A percentile compares a stretch with the other conserved stretches of the same genome.
phyloP scores from a whole-genome alignment of 1,284 basidiomycete species.

The Apiotrichum siamense region DNA sequence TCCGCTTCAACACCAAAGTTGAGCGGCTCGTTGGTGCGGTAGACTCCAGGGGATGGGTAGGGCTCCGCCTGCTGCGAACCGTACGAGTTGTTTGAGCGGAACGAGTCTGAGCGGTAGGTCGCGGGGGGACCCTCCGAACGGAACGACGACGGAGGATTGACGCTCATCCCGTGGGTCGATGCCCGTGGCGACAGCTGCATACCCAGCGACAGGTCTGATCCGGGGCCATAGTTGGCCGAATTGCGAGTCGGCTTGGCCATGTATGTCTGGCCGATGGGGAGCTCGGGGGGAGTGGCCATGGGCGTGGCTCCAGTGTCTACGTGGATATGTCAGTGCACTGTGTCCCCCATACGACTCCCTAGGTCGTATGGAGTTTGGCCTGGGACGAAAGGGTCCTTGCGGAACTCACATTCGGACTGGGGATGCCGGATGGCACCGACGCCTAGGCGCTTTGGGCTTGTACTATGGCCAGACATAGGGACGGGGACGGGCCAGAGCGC shows the following conservation, averaged over 20 bases:
- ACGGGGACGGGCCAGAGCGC: neutral
- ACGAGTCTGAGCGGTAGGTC: neutral
- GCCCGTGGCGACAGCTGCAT: conserved; percentile 18
- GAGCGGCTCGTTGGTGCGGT: conserved; percentile 14
- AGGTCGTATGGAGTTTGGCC: neutral
- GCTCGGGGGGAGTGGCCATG: conserved; percentile 20
- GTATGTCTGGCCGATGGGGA: conserved; percentile 23
- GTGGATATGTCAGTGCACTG: neutral
- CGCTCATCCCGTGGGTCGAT: neutral
- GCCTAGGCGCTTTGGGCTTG: conserved; percentile 33
- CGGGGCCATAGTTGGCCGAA: conserved; percentile 35
- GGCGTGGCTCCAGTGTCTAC: conserved; percentile 46
- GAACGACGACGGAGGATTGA: conserved; percentile 3
- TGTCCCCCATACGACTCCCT: neutral
- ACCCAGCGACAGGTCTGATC: conserved; percentile 42
- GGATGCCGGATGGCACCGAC: conserved; percentile 44
- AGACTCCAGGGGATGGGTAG: neutral
- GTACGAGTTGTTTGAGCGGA: neutral
- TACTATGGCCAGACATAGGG: conserved; percentile 33
- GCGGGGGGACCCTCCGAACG: neutral
- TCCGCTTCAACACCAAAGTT: conserved; percentile 23
- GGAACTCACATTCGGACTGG: conserved; percentile 40
- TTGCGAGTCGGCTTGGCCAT: conserved; percentile 43
- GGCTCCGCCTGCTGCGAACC: neutral
- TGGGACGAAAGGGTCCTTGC: neutral